Conservation (phyloP, 441 rosid genomes). For the Gossypium schwendimanii region DNA sequence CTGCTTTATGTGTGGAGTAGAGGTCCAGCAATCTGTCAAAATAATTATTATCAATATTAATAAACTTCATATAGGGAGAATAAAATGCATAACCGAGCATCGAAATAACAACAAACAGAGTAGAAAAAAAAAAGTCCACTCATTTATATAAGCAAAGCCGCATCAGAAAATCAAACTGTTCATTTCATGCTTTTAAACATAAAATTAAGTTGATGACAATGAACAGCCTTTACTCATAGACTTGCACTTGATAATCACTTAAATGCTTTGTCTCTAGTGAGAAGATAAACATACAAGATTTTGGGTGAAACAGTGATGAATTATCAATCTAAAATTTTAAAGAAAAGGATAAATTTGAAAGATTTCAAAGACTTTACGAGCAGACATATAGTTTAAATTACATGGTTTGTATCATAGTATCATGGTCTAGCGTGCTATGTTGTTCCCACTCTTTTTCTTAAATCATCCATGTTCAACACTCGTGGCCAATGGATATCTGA, state of each 20-base stretch:
- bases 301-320: not conserved
- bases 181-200: not conserved
- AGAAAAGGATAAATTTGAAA: not conserved
- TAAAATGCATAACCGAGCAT: constrained; percentile 12
- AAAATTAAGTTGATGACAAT: not conserved
- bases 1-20: constrained; percentile 57
- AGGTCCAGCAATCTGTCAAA: constrained; percentile 73
- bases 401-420: not conserved
- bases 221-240: not conserved
- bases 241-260: not conserved
- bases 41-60: not conserved
- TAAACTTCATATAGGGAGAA: not conserved
- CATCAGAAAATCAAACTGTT: not conserved
- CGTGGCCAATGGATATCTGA: no score
- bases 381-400: not conserved
- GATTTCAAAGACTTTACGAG: not conserved
- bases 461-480: no score
- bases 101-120: not conserved
- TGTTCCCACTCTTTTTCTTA: no score
- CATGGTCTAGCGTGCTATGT: not conserved
- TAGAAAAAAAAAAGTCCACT: not conserved
- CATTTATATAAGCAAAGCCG: not conserved
- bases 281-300: no score
- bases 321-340: not conserved
- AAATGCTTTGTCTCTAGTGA: not conserved